Evolutionary conservation across 257 asterid genomes (phyloP), one percentile per base, ranked within the genome.

Genomic region (Lycium barbarum): DNA sequence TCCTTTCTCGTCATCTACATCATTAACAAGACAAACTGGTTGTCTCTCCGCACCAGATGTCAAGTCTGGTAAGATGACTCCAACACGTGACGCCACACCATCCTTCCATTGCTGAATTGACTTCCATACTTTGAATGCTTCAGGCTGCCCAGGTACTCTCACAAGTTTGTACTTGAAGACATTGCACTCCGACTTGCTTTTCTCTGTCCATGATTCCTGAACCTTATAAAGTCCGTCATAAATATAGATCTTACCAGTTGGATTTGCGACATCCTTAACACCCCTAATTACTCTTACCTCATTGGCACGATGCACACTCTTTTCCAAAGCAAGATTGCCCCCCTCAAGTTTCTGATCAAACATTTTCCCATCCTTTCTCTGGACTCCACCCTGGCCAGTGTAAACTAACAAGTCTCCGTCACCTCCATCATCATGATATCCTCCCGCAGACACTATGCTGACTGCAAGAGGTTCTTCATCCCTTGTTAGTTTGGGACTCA

Each of bases 381-480:
- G 87, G 38, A 84, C 80, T 79, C 87, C 87, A 54, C 87, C 87
- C 33, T 84, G 87, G 65, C 87, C 87, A 35, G 87, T 78, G 18
- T 78, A 84, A 63, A 84, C 65, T 55, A 84, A 20, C 47, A 79
- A 18, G 51, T 93, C 92, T 3, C 92, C 90, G 76, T 95, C 97
- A 33, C 89, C 92, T 15, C 97, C 98, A 4, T 91, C 93, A 86
- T 95, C 97, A 14, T 93, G 96, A 68, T 96, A 96, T 55, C 99
- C 97, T 80, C 98, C 99, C 15, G 99, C 88, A 4, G 98, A 90
- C 33, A 96, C 99, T 20, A 96, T 93, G 91, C 99, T 95, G 55
- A 96, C 91, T 6, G 99, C 98, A 84, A 96, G 80, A 67, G 98
- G 98, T 73, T 96, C 99, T 53, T 94, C 97, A 68, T 90, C 96